Evolutionary conservation across 306 rosid species (phyloP).

Genomic region (Mimosa pudica): DNA sequence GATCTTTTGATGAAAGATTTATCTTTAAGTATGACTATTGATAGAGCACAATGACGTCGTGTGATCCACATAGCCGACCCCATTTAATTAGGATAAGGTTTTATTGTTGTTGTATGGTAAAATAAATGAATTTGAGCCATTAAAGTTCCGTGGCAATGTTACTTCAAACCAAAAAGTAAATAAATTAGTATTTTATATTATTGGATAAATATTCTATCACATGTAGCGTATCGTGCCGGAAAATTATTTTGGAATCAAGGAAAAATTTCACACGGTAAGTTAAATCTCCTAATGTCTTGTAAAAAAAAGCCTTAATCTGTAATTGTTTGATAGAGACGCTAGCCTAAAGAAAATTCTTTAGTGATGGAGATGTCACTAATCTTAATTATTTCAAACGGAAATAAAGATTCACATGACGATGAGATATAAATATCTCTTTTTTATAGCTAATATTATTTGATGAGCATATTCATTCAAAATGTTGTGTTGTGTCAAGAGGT

Average conservation of each 20-base stretch:
- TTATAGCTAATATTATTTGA: not conserved
- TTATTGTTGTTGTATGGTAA: too few species aligned
- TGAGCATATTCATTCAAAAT: not conserved
- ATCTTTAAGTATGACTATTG: too few species aligned
- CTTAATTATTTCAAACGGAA: not conserved
- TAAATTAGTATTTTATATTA: too few species aligned
- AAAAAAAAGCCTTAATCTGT: not conserved
- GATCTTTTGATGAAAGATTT: too few species aligned
- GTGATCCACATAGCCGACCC: too few species aligned
- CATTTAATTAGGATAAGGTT: too few species aligned
- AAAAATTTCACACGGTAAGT: not conserved
- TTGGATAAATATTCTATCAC: not conserved
- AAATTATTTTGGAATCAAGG: not conserved
- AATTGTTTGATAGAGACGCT: not conserved
- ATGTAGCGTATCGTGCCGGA: not conserved
- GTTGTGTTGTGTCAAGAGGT: not conserved
- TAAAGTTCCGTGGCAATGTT: too few species aligned
- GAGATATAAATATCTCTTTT: too few species aligned
- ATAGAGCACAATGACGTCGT: too few species aligned
- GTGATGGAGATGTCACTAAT: not conserved
- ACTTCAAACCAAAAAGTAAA: too few species aligned
- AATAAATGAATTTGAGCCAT: too few species aligned
- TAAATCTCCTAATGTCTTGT: not conserved
- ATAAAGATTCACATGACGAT: not conserved
- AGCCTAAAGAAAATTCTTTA: not conserved